Percentiles rank a stretch among this genome's conserved stretches.
Evolutionary conservation across 129 eudicot genomes (phyloP).

Genomic region (Flaveria bidentis): DNA sequence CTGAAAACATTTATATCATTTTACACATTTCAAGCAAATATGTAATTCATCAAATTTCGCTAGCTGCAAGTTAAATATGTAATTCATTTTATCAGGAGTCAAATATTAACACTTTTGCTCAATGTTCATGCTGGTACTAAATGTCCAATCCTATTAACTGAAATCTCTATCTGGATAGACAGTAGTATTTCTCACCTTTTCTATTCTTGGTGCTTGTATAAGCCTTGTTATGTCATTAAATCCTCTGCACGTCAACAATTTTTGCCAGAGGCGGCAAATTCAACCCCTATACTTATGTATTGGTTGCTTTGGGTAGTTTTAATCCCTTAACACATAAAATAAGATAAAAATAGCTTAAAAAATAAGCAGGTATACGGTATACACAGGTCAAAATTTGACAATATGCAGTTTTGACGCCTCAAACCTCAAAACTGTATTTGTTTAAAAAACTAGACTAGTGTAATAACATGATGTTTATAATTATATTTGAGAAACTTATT

Average conservation of each 20-base stretch:
- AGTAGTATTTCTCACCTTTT: neutral
- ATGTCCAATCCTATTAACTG: neutral
- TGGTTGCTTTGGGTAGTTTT: neutral
- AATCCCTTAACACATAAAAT: neutral
- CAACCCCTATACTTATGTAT: neutral
- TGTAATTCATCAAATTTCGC: constrained; percentile 7
- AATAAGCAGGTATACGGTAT: neutral
- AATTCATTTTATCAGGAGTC: neutral
- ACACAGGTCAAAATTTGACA: neutral
- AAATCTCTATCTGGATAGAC: neutral
- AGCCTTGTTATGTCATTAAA: neutral
- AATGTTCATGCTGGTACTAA: neutral
- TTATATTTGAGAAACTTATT: neutral
- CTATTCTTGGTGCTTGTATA: constrained; percentile 6
- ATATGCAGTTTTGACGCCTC: neutral
- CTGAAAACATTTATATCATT: neutral
- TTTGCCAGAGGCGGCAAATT: constrained; percentile 2
- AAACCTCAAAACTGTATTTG: neutral
- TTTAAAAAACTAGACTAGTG: neutral
- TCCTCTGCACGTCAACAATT: neutral
- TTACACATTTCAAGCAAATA: neutral
- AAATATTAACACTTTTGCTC: neutral
- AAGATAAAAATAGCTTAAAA: neutral
- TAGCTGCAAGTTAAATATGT: neutral
- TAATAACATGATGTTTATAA: neutral